These are phyloP conservation scores for Ceratobasidium sp. DNA, from an alignment of 1,284 basidiomycete genomes.

Conservation along the genomic window DNA sequence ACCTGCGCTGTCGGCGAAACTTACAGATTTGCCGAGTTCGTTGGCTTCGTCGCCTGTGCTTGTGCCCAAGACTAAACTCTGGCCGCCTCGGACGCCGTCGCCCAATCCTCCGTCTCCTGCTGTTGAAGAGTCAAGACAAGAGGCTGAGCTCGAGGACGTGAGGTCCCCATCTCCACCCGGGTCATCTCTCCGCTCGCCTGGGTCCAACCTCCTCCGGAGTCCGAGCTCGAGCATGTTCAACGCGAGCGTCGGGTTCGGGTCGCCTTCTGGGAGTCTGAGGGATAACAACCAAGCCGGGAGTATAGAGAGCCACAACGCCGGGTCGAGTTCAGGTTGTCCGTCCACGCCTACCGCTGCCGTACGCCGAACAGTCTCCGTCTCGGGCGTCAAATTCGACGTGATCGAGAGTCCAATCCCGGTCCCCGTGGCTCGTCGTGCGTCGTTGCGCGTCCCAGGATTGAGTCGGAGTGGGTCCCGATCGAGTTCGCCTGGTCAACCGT, in stretches of 20 bases:
- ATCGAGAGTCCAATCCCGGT: not conserved
- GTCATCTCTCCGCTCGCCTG: slow-evolving; percentile 30
- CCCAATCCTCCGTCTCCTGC: not conserved
- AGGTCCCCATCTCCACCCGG: slow-evolving; percentile 22
- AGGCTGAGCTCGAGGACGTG: not conserved
- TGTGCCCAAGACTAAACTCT: slow-evolving; percentile 9
- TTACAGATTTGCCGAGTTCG: not conserved
- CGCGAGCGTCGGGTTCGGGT: slow-evolving; percentile 28
- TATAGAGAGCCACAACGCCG: no score
- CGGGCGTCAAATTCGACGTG: slow-evolving; percentile 16
- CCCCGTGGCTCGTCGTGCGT: not conserved
- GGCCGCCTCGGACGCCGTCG: slow-evolving; percentile 12
- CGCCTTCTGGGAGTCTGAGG: not conserved
- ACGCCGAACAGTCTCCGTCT: slow-evolving; percentile 11
- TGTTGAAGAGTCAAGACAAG: not conserved
- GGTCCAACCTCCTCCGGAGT: slow-evolving; percentile 23
- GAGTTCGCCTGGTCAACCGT: not conserved
- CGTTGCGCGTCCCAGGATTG: not conserved
- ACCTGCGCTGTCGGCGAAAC: not conserved
- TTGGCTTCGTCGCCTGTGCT: not conserved
- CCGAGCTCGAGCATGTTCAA: slow-evolving; percentile 33
- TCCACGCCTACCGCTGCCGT: slow-evolving; percentile 5
- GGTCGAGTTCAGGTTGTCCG: not conserved
- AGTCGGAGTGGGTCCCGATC: not conserved
- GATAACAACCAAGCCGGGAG: not conserved